These are phyloP conservation scores for Cerioporus squamosus DNA, from an alignment of 1,284 basidiomycete genomes.

Conservation along the genomic window DNA sequence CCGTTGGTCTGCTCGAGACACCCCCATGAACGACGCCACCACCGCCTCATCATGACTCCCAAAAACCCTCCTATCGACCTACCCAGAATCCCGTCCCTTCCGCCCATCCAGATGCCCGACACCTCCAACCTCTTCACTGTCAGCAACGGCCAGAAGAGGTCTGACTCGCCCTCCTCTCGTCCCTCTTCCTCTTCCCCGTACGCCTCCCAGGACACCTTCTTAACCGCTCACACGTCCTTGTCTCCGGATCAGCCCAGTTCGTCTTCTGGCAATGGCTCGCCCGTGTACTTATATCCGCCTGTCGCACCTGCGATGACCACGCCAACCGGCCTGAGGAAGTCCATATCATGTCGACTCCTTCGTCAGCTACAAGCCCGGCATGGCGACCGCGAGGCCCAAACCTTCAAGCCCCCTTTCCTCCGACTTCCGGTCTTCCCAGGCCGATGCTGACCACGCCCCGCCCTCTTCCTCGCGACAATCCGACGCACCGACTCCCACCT, in stretches of 20 bases:
- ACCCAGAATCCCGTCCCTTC: slow-evolving; percentile 50
- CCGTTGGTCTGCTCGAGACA: slow-evolving; percentile 10
- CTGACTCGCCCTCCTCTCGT: slow-evolving; percentile 27
- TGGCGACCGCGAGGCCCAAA: slow-evolving; percentile 40
- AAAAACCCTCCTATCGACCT: slow-evolving; percentile 37
- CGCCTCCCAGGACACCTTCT: slow-evolving; percentile 39
- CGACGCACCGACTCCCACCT: slow-evolving; percentile 8
- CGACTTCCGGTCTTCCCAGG: slow-evolving; percentile 23
- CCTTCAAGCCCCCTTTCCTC: slow-evolving; percentile 31
- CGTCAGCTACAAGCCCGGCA: slow-evolving; percentile 47
- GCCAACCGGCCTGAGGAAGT: slow-evolving; percentile 61
- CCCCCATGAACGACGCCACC: slow-evolving; percentile 36
- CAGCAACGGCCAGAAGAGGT: slow-evolving; percentile 22
- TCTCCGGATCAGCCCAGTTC: slow-evolving; percentile 32
- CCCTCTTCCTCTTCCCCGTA: slow-evolving; percentile 31
- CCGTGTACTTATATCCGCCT: slow-evolving; percentile 26
- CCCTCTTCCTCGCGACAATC: slow-evolving; percentile 12
- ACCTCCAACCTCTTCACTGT: slow-evolving; percentile 26
- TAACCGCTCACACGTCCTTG: slow-evolving; percentile 35
- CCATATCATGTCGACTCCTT: slow-evolving; percentile 79
- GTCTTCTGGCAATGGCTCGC: slow-evolving; percentile 25
- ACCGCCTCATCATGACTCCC: slow-evolving; percentile 31
- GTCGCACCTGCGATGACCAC: slow-evolving; percentile 28
- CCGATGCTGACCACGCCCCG: slow-evolving; percentile 10
- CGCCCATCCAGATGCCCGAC: slow-evolving; percentile 49